Evolutionary conservation across 768 basidiomycete species (phyloP).

Genomic region (Erythrobasidium yunnanense): DNA sequence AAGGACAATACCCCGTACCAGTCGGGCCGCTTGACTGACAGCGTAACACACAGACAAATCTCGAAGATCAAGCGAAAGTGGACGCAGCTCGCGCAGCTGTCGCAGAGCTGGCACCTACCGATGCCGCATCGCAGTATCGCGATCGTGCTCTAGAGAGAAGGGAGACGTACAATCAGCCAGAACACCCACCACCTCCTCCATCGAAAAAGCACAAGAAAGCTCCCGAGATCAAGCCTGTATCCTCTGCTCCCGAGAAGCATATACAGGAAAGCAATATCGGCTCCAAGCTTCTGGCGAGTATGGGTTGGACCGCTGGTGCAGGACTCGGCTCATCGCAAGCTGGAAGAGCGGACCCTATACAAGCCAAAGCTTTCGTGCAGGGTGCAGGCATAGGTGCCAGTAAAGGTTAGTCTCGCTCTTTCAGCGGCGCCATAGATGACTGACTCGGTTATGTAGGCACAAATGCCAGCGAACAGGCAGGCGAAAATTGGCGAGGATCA

Average conservation of each 20-base stretch:
- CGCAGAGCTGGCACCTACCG: conserved; percentile 42
- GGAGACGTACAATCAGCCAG: conserved; percentile 81
- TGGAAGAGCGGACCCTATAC: conserved; percentile 81
- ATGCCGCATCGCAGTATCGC: conserved; percentile 56
- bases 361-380: conserved; percentile 61
- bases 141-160: conserved; percentile 90
- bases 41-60: conserved; percentile 60
- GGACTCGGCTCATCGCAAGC: conserved; percentile 73
- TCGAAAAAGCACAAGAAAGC: conserved; percentile 47
- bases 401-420: conserved; percentile 55
- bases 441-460: background rate
- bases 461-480: conserved; percentile 10
- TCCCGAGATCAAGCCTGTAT: conserved; percentile 45
- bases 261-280: conserved; percentile 78
- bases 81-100: conserved; percentile 52
- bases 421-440: background rate
- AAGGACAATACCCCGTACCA: conserved; percentile 39
- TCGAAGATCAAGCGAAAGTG: conserved; percentile 47
- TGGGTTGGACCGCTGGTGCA: conserved; percentile 90
- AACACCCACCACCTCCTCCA: conserved; percentile 58
- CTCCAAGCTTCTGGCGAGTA: conserved; percentile 86
- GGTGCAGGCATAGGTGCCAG: conserved; percentile 83
- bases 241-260: conserved; percentile 56
- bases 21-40: conserved; percentile 26
- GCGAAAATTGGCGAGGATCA: background rate